A percentile compares a stretch with the other conserved stretches of the same genome.
These are phyloP conservation scores for Panaeolus cyanescens DNA, from an alignment of 768 basidiomycete species.

Conservation along the genomic window DNA sequence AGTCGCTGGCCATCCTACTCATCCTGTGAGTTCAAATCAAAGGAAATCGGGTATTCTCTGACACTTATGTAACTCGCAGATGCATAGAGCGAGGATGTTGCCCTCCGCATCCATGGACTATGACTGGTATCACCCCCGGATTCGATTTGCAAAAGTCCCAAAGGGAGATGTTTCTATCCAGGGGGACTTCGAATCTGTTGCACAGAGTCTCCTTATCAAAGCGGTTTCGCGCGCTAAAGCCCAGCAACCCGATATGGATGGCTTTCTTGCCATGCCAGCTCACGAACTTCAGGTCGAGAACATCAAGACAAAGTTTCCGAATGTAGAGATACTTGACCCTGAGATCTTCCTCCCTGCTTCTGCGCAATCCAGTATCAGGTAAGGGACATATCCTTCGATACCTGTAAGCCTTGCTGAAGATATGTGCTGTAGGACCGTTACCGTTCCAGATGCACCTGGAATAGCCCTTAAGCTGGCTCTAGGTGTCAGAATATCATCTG, in stretches of 20 bases:
- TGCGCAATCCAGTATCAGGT: constrained; percentile 59
- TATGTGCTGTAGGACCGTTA: constrained; percentile 41
- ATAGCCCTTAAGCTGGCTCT: constrained; percentile 53
- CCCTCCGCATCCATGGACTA: constrained; percentile 34
- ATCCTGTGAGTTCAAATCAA: constrained; percentile 41
- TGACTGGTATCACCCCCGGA: constrained; percentile 55
- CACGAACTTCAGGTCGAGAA: constrained; percentile 55
- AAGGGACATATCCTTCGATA: constrained; percentile 7
- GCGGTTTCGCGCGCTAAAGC: constrained; percentile 21
- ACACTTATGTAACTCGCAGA: constrained; percentile 30
- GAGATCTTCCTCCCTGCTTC: constrained; percentile 42
- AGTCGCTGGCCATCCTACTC: constrained; percentile 60
- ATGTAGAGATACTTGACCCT: constrained; percentile 41
- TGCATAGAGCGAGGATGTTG: constrained; percentile 56
- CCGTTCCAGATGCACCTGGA: constrained; percentile 44
- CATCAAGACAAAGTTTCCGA: constrained; percentile 42
- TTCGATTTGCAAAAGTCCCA: constrained; percentile 48
- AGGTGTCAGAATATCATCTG: constrained; percentile 59
- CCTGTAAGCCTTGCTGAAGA: neutral
- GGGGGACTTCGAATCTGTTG: constrained; percentile 44
- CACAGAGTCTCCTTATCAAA: constrained; percentile 31
- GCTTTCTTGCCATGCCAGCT: constrained; percentile 45
- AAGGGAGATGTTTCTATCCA: constrained; percentile 36
- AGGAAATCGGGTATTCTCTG: neutral
- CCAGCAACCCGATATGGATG: constrained; percentile 16